Percentiles rank a stretch among this genome's conserved stretches.
These are phyloP conservation scores for Coemansia sp. DNA, from an alignment of 192 early-diverging fungal species.

Conservation along the genomic window DNA sequence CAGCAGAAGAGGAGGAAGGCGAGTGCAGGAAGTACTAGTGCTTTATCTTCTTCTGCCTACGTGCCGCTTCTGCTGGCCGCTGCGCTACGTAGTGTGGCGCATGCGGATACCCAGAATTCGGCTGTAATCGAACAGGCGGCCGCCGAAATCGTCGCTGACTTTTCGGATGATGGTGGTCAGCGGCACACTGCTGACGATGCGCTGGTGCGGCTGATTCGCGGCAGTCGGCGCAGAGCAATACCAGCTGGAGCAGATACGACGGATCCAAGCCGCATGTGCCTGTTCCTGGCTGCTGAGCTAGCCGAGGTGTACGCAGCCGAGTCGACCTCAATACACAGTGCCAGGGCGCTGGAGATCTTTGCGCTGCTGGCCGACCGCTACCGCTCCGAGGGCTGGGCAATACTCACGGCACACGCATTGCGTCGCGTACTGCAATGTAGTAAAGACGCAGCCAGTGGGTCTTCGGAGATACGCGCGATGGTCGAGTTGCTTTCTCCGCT, in stretches of 20 bases:
- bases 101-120: neutral
- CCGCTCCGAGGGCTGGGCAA: constrained; percentile 32
- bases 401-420: constrained; percentile 29
- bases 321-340: neutral
- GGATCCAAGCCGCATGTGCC: neutral
- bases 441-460: neutral
- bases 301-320: constrained; percentile 18
- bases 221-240: no score
- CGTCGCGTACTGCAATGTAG: constrained; percentile 23
- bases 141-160: neutral
- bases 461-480: neutral
- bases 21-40: neutral
- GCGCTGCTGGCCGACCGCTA: constrained; percentile 14
- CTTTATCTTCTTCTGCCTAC: neutral
- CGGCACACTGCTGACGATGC: neutral
- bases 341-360: constrained; percentile 23
- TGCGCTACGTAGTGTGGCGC: constrained; percentile 16
- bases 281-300: constrained; percentile 21
- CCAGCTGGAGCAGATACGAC: neutral
- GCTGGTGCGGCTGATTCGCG: constrained; percentile 11
- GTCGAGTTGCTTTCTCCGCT: constrained; percentile 33
- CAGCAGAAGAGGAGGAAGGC: neutral
- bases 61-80: constrained; percentile 9
- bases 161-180: neutral
- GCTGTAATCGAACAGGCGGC: neutral